Evolutionary conservation across 331 rosid genomes (phyloP), one percentile per base, ranked within the genome.

Genomic region (Saraca asoca): DNA sequence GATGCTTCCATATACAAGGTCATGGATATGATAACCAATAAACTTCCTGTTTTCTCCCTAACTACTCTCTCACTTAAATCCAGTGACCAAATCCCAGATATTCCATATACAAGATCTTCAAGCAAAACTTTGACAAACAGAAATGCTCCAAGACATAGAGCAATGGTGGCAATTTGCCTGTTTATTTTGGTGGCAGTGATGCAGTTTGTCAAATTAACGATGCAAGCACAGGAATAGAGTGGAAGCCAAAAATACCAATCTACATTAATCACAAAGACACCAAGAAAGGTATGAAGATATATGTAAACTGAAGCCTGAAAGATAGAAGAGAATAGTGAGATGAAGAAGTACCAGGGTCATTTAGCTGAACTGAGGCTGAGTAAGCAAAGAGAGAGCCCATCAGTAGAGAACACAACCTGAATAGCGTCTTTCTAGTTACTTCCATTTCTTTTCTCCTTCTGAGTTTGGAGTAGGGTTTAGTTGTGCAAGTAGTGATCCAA

Each of bases 161-260:
- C 16, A n/a, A 68, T 76, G 61, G 13, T 72, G 31, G 83, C 85
- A 50, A 79, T 64, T 62, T n/a, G 35, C 38, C 46, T 68, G 53
- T 58, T 79, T 51, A 68, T 5, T 67, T 57, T 56, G 58, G 75
- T 43, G 51, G 57, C 24, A 66, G 70, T 43, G 62, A 19, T 45
- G 81, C 91, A 74, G 51, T 62, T 81, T 31, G 82, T 59, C 70
- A 80, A 85, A 69, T 74, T 84, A 43, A 86, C 83, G 51, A 78
- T 41, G 79, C 84, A 78, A 60, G 75, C 88, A 48, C 85, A 77
- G 20, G 61, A 62, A 70, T 89, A 84, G n/a, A 82, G 81, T n/a
- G 94, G 89, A 75, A 85, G 64, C 96, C 95, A 85, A 46, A 87
- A 79, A 70, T 87, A 89, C 91, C 96, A 89, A 75, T 87, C 91